Conservation (phyloP, 1,139 yeast species). For the Zhuliangozyma parablackwelliae region DNA sequence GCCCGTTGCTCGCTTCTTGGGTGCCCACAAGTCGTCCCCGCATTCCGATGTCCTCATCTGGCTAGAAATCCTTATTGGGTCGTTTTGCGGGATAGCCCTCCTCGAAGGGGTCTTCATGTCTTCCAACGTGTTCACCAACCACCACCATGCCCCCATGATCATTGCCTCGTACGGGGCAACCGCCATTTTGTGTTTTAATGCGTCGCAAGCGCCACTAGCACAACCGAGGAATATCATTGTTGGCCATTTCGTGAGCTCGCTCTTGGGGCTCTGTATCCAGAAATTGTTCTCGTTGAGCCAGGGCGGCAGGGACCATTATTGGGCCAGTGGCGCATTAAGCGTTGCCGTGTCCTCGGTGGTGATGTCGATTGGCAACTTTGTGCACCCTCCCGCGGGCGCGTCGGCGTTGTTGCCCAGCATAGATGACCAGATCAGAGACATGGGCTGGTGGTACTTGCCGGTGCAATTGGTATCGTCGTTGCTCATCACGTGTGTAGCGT, state of each 20-base stretch:
- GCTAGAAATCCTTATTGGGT: conserved; percentile 43
- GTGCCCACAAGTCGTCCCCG: conserved; percentile 25
- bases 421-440: conserved; percentile 39
- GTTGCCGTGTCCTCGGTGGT: conserved; percentile 53
- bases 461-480: conserved; percentile 50
- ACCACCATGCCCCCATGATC: conserved; percentile 47
- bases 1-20: conserved; percentile 26
- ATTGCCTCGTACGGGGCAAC: conserved; percentile 66
- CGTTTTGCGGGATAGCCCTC: conserved; percentile 51
- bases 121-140: conserved; percentile 34
- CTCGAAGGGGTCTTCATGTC: conserved; percentile 48
- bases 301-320: conserved; percentile 42
- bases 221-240: conserved; percentile 60
- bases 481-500: conserved; percentile 49
- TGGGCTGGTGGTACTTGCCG: conserved; percentile 72
- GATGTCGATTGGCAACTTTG: conserved; percentile 56
- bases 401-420: conserved; percentile 59
- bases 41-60: conserved; percentile 40
- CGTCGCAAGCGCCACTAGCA: conserved; percentile 54
- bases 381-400: conserved; percentile 78
- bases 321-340: conserved; percentile 60
- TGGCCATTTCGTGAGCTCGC: conserved; percentile 53
- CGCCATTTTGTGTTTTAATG: conserved; percentile 59
- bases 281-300: conserved; percentile 47
- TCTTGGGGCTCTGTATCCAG: conserved; percentile 53